phyloP scores from a whole-genome alignment of 768 basidiomycete species.

The Leucocoprinus birnbaumii region DNA sequence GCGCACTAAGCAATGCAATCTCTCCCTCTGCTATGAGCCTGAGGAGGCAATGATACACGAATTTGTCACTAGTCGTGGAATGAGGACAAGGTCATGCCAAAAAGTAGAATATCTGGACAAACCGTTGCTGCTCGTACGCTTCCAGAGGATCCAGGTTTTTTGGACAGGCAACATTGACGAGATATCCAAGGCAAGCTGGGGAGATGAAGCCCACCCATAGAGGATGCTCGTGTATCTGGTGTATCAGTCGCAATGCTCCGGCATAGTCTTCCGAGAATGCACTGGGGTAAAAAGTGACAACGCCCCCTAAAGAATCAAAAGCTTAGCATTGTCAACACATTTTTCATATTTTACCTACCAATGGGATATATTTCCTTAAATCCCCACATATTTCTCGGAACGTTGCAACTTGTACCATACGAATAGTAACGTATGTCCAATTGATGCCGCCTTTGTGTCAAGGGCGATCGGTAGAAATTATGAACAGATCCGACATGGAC shows the following conservation, averaged over 20 bases:
- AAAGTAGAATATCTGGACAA: neutral
- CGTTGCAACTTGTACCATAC: constrained; percentile 60
- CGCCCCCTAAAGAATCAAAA: constrained; percentile 47
- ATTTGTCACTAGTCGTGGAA: constrained; percentile 30
- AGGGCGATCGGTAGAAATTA: constrained; percentile 45
- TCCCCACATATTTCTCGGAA: constrained; percentile 55
- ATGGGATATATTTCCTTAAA: constrained; percentile 64
- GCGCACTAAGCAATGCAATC: constrained; percentile 50
- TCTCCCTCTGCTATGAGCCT: constrained; percentile 52
- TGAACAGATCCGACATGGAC: constrained; percentile 59
- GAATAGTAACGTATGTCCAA: constrained; percentile 57
- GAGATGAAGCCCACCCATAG: constrained; percentile 68
- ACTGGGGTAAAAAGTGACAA: constrained; percentile 67
- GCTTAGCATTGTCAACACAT: neutral
- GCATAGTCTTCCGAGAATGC: constrained; percentile 54
- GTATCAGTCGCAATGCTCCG: constrained; percentile 45
- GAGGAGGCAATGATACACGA: constrained; percentile 39
- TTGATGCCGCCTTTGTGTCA: constrained; percentile 42
- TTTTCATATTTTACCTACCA: constrained; percentile 38
- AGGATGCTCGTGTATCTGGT: constrained; percentile 53
- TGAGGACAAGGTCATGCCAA: neutral
- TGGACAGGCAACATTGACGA: constrained; percentile 31
- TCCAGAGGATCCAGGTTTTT: constrained; percentile 36
- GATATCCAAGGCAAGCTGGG: constrained; percentile 59
- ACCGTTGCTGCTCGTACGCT: constrained; percentile 36